Evolutionary conservation across 1,284 basidiomycete species (phyloP).

Genomic region (Leccinum fallax): DNA sequence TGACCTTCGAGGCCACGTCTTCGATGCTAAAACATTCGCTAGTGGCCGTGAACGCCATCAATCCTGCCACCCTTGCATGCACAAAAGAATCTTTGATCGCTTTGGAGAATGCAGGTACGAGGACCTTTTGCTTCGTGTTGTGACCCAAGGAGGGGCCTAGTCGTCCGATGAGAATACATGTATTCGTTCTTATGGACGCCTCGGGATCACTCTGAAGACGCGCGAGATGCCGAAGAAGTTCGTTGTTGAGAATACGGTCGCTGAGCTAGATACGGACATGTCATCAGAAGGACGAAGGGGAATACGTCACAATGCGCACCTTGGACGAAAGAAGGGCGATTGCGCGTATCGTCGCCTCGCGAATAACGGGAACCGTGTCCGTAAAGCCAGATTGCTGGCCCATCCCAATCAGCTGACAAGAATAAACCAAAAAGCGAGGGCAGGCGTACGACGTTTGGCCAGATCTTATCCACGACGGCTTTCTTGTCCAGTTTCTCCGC

Average conservation of each 20-base stretch:
- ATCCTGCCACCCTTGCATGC: constrained; percentile 90
- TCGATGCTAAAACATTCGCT: constrained; percentile 88
- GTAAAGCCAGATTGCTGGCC: constrained; percentile 89
- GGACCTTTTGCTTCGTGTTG: constrained; percentile 92
- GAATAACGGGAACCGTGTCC: constrained; percentile 91
- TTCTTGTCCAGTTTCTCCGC: constrained; percentile 87
- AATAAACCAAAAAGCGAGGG: background rate
- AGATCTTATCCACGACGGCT: constrained; percentile 85
- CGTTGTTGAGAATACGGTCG: constrained; percentile 95
- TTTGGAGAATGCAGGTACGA: constrained; percentile 92
- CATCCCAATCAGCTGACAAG: background rate
- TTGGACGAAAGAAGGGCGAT: constrained; percentile 86
- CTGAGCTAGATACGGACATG: constrained; percentile 56
- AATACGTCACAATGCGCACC: constrained; percentile 42
- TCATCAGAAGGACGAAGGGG: background rate
- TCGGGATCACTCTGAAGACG: constrained; percentile 93
- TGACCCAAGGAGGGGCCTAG: constrained; percentile 84
- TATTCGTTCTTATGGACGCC: constrained; percentile 96
- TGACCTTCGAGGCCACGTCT: constrained; percentile 87
- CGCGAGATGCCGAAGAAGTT: constrained; percentile 90
- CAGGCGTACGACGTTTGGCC: constrained; percentile 81
- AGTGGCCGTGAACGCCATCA: constrained; percentile 97
- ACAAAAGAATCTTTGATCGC: constrained; percentile 92
- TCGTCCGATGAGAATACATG: constrained; percentile 93
- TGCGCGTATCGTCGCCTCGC: constrained; percentile 92